These are phyloP conservation scores for Licmophora abbreviata DNA, from an alignment of 108 stramenopile species.

Conservation along the genomic window DNA sequence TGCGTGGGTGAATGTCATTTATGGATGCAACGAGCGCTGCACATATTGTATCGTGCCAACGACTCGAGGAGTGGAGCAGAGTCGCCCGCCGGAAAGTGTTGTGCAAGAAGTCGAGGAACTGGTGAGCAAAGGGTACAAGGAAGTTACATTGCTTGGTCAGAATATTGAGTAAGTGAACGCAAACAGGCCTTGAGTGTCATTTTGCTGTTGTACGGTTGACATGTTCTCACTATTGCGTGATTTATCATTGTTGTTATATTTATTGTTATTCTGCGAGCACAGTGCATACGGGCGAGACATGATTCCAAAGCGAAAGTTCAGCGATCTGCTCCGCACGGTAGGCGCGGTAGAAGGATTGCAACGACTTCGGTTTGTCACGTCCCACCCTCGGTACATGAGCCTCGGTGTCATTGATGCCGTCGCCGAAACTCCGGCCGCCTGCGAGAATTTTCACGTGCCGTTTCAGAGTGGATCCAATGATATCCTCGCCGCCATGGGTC, in stretches of 20 bases:
- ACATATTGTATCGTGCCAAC: slow-evolving; percentile 90
- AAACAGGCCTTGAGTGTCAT: background rate
- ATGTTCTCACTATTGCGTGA: background rate
- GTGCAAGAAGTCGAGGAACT: slow-evolving; percentile 71
- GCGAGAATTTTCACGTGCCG: slow-evolving; percentile 90
- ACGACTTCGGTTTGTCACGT: slow-evolving; percentile 92
- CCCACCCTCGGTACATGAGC: slow-evolving; percentile 95
- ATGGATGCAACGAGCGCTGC: slow-evolving; percentile 83
- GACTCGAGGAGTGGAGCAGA: slow-evolving; percentile 89
- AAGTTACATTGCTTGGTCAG: slow-evolving; percentile 89
- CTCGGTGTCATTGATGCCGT: slow-evolving; percentile 91
- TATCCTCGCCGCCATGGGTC: slow-evolving; percentile 85
- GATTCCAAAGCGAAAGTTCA: slow-evolving; percentile 89
- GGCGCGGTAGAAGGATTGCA: slow-evolving; percentile 61
- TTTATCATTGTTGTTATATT: background rate
- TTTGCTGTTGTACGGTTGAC: background rate
- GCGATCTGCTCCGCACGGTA: slow-evolving; percentile 82
- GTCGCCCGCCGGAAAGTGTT: slow-evolving; percentile 76
- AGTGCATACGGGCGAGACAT: slow-evolving; percentile 90
- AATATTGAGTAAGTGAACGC: slow-evolving; percentile 74
- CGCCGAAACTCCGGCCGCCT: slow-evolving; percentile 74
- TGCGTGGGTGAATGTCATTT: slow-evolving; percentile 90
- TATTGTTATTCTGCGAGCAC: background rate
- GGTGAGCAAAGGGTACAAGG: slow-evolving; percentile 58
- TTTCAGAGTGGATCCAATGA: slow-evolving; percentile 88